Conservation (phyloP, 2,329 filamentous ascomycete genomes). For the Daldinia sp. region DNA sequence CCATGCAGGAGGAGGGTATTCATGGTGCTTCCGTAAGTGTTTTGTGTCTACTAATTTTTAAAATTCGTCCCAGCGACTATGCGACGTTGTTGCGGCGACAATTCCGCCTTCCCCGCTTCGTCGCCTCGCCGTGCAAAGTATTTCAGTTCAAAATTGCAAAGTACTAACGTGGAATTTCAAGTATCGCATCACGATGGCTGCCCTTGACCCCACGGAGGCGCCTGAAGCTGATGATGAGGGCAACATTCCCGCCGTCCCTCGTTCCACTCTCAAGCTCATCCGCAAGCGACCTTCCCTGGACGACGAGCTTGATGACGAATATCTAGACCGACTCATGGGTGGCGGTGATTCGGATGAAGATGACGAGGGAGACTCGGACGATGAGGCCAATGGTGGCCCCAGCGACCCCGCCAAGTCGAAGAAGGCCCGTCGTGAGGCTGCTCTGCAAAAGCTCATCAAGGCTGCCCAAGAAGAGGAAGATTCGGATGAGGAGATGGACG, state of each 20-base stretch:
- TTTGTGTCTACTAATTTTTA: not conserved
- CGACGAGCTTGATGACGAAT: slow-evolving; percentile 73
- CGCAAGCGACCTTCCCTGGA: slow-evolving; percentile 72
- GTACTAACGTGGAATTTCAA: slow-evolving; percentile 52
- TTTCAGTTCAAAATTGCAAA: slow-evolving; percentile 1
- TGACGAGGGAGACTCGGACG: slow-evolving; percentile 63
- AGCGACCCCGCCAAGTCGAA: slow-evolving; percentile 91
- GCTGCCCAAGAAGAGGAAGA: slow-evolving; percentile 68
- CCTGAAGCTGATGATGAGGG: slow-evolving; percentile 70
- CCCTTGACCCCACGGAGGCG: slow-evolving; percentile 86
- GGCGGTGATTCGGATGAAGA: slow-evolving; percentile 58
- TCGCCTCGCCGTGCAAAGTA: not conserved
- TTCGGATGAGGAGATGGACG: slow-evolving; percentile 73
- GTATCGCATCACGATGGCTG: slow-evolving; percentile 99
- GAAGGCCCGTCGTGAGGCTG: slow-evolving; percentile 82
- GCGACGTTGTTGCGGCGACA: slow-evolving; percentile 3
- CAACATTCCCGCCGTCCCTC: slow-evolving; percentile 68
- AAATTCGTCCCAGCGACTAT: not conserved
- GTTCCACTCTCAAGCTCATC: slow-evolving; percentile 90
- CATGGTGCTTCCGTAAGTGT: slow-evolving; percentile 77
- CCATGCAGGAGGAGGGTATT: slow-evolving; percentile 70
- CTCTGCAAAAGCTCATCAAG: slow-evolving; percentile 79
- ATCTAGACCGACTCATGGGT: slow-evolving; percentile 64
- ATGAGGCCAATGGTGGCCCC: slow-evolving; percentile 85
- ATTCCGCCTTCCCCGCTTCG: not conserved